These are phyloP conservation scores for Gaeumannomyces tritici DNA, from an alignment of 2,329 filamentous ascomycete species.

Conservation along the genomic window DNA sequence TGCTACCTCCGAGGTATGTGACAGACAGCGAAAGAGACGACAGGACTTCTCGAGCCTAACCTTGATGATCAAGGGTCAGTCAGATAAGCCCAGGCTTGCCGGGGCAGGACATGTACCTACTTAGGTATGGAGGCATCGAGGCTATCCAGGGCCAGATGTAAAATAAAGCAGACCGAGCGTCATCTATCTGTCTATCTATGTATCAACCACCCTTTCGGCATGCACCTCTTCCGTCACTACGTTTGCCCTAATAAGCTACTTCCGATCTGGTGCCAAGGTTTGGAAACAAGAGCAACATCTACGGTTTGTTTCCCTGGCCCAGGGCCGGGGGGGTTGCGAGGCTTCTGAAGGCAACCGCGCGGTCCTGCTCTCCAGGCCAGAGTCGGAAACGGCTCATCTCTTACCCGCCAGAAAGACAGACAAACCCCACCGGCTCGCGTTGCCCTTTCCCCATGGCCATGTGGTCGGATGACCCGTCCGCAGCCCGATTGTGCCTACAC, in stretches of 20 bases:
- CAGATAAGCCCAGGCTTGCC: background rate
- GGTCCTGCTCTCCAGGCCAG: background rate
- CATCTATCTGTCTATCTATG: background rate
- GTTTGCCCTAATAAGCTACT: background rate
- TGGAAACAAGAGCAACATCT: background rate
- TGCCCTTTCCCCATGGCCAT: background rate
- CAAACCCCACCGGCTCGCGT: background rate
- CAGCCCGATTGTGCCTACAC: background rate
- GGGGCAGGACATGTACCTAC: background rate
- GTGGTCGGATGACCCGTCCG: too few relatives aligned
- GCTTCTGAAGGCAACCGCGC: too few relatives aligned
- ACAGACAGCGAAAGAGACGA: slow-evolving; percentile 42
- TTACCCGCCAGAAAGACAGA: background rate
- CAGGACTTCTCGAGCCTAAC: slow-evolving; percentile 14
- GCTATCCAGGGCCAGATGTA: background rate
- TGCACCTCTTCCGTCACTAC: background rate
- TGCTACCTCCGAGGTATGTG: slow-evolving; percentile 63
- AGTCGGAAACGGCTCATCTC: background rate
- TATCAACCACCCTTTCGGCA: background rate
- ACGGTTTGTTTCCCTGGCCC: background rate
- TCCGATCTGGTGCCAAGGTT: background rate
- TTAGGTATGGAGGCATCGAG: background rate
- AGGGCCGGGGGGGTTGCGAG: background rate
- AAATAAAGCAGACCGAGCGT: background rate
- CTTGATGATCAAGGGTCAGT: background rate